Base-by-base conservation (phyloP, 495 filamentous ascomycete species). In the Opeltia flavorubescens region DNA sequence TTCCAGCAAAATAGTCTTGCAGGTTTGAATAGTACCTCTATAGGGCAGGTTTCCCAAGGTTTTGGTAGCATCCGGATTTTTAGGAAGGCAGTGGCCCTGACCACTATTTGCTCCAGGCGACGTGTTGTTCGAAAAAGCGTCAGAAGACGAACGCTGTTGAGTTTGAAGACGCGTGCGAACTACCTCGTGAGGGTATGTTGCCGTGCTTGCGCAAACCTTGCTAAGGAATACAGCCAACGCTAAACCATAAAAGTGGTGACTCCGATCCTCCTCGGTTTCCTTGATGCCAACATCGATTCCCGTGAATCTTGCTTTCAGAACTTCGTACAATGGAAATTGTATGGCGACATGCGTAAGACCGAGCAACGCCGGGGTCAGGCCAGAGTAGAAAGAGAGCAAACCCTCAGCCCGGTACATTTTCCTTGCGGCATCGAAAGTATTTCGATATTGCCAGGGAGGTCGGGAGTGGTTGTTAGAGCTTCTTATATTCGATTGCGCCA, bases 291-390 rank as follows among this genome's bases (percentile, higher is more conserved):
- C 88, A 20, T 80, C 75, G 27, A 84, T 72, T 13, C 89, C 89
- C 1, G 89, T 95, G 55, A 99, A 89, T 51, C 78, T 80, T 60
- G 77, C 80, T 63, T 94, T 95, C 57, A 99, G 73, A 57, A 78
- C 89, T 60, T 99, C 91, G 62, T 96, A 96, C 5, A 91, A 74
- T 0, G 91, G 91, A 55, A 99, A 99, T 64, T 99, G 91, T 24
- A 99, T 88, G 15, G 93, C 93, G 33, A 99, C 91, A 59, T 99
- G 91, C 3, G 86, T 84, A 42, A 99, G 71, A 8, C 91, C 91
- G 15, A 99, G 72, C 15, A 99, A 71, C 2, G 91, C 93, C 2
- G 91, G 93, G 0, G 86, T 81, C 17, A 99, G 80, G 21, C 91
- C 91, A 0, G 93, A 95, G 60, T 99, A 99, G 58, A 99, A 98